Percentiles rank a stretch among this genome's conserved stretches.
Evolutionary conservation across 2,329 filamentous ascomycete genomes (phyloP).

Genomic region (Pseudogymnoascus sp.): DNA sequence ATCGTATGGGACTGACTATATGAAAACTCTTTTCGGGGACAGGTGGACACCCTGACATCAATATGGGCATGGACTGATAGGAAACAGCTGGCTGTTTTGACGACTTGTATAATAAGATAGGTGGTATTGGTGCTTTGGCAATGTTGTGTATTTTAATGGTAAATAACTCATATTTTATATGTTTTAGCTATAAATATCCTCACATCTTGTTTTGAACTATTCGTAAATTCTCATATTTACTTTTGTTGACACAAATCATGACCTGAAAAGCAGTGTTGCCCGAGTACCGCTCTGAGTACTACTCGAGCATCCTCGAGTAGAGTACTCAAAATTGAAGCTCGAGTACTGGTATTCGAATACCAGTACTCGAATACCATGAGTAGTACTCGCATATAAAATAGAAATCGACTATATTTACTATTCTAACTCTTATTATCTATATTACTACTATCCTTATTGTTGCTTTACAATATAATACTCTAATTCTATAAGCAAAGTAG

Average conservation of each 20-base stretch:
- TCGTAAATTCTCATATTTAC: background rate
- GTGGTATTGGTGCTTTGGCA: background rate
- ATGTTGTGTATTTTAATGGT: background rate
- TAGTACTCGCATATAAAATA: too few species aligned
- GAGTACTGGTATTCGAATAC: too few species aligned
- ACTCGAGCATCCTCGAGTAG: too few species aligned
- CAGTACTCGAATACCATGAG: too few species aligned
- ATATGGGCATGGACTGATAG: too few species aligned
- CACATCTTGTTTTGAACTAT: background rate
- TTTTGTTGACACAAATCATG: background rate
- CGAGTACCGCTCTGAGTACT: too few species aligned
- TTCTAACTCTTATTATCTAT: too few species aligned
- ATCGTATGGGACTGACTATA: background rate
- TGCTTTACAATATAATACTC: too few species aligned
- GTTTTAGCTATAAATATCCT: background rate
- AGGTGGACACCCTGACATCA: background rate
- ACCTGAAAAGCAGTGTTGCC: background rate
- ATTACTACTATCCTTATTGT: too few species aligned
- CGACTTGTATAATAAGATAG: background rate
- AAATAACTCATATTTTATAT: background rate
- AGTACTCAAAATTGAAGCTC: too few species aligned
- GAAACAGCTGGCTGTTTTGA: background rate
- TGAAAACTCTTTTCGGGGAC: background rate
- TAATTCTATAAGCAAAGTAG: too few species aligned
- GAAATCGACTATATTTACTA: too few species aligned